A percentile compares a stretch with the other conserved stretches of the same genome.
Conservation (phyloP, 768 basidiomycete species). For the Flagelloscypha sp. region DNA sequence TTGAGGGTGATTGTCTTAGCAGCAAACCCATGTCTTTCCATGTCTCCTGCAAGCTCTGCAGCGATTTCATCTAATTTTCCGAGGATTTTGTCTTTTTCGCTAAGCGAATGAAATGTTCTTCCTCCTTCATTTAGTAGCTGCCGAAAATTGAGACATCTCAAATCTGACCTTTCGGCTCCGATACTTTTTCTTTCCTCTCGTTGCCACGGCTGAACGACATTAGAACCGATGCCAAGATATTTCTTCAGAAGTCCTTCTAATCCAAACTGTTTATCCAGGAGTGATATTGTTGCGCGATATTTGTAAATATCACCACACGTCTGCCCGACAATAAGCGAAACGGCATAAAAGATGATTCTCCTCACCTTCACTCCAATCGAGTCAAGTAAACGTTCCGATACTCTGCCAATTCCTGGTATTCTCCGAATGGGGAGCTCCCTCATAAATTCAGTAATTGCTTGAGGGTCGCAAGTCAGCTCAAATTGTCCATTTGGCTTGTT, state of each 20-base stretch:
- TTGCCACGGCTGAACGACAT: slow-evolving; percentile 63
- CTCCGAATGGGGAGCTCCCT: slow-evolving; percentile 74
- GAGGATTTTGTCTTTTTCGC: slow-evolving; percentile 58
- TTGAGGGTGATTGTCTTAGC: slow-evolving; percentile 89
- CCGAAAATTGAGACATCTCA: not conserved
- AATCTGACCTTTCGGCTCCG: slow-evolving; percentile 71
- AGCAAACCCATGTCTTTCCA: slow-evolving; percentile 71
- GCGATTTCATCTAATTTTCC: slow-evolving; percentile 76
- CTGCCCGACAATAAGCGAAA: slow-evolving; percentile 26
- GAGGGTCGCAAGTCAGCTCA: slow-evolving; percentile 55
- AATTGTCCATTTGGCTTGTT: slow-evolving; percentile 97
- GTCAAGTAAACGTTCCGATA: slow-evolving; percentile 81
- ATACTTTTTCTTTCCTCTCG: slow-evolving; percentile 88
- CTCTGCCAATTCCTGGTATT: slow-evolving; percentile 84
- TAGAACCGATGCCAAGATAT: slow-evolving; percentile 82
- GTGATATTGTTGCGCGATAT: slow-evolving; percentile 60
- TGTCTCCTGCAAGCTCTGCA: slow-evolving; percentile 72
- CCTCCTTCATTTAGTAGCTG: slow-evolving; percentile 1
- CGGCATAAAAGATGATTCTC: slow-evolving; percentile 2
- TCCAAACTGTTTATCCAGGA: slow-evolving; percentile 88
- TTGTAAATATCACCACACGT: slow-evolving; percentile 86
- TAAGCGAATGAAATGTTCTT: slow-evolving; percentile 72
- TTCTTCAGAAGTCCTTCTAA: slow-evolving; percentile 66
- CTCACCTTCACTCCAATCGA: slow-evolving; percentile 78
- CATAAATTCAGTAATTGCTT: slow-evolving; percentile 70